Evolutionary conservation across 2,329 filamentous ascomycete species (phyloP).

Genomic region (Didymellaceae sp.): DNA sequence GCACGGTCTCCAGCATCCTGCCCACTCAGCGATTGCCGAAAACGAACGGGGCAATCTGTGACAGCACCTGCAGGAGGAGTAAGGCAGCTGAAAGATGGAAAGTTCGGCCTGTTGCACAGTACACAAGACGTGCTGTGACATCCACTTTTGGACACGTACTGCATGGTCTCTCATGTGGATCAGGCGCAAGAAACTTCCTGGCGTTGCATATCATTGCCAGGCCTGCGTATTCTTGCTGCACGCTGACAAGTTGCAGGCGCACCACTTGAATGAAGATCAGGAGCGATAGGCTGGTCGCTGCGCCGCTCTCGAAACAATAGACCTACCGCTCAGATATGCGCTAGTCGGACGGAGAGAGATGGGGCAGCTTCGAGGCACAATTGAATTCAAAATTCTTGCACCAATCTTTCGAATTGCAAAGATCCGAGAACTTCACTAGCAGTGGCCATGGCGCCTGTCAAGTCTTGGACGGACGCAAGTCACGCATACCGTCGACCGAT

Average conservation of each 20-base stretch:
- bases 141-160: constrained; percentile 12
- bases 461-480: constrained; percentile 11
- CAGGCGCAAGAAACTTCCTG: constrained; percentile 2
- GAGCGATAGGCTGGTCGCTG: constrained; percentile 6
- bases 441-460: constrained; percentile 12
- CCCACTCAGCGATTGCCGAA: constrained; percentile 11
- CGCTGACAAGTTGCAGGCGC: constrained; percentile 12
- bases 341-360: constrained; percentile 8
- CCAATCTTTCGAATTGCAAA: constrained; percentile 12
- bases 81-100: constrained; percentile 13
- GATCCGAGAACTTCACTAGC: constrained; percentile 3
- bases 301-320: constrained; percentile 10
- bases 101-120: constrained; percentile 10
- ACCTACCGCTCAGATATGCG: constrained; percentile 7
- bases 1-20: constrained; percentile 6
- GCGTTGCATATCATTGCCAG: constrained; percentile 18
- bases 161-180: constrained; percentile 2
- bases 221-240: constrained; percentile 12
- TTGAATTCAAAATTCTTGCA: constrained; percentile 15
- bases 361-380: constrained; percentile 7
- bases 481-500: constrained; percentile 11
- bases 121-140: constrained; percentile 8
- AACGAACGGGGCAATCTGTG: constrained; percentile 2
- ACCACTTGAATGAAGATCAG: constrained; percentile 3
- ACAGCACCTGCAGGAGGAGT: constrained; percentile 4